A percentile compares a stretch with the other conserved stretches of the same genome.
These are phyloP conservation scores for Myriangium duriaei DNA, from an alignment of 2,329 filamentous ascomycete species.

Conservation along the genomic window DNA sequence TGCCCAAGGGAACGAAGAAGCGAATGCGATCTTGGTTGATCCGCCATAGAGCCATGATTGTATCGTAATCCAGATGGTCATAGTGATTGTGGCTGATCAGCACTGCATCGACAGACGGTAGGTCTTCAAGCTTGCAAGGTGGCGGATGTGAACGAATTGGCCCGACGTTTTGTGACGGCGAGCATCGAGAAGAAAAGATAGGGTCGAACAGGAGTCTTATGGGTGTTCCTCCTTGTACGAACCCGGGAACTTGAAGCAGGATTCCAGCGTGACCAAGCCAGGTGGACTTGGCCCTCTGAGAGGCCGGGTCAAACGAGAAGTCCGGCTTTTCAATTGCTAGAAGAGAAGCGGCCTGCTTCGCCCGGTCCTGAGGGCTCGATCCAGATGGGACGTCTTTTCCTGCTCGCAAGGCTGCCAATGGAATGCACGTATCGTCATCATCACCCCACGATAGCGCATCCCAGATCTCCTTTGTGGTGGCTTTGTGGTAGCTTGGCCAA, in stretches of 20 bases:
- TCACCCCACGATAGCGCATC: background rate
- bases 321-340: background rate
- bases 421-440: background rate
- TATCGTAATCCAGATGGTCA: conserved; percentile 39
- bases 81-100: conserved; percentile 45
- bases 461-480: background rate
- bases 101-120: conserved; percentile 54
- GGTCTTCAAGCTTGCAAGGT: conserved; percentile 55
- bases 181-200: background rate
- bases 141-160: background rate
- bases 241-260: background rate
- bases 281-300: background rate
- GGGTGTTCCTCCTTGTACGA: background rate
- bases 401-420: background rate
- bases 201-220: background rate
- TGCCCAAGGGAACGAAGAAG: conserved; percentile 31
- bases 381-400: background rate
- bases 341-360: background rate
- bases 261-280: background rate
- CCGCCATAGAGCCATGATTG: conserved; percentile 29
- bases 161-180: background rate
- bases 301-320: background rate
- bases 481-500: background rate
- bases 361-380: background rate
- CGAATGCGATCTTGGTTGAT: conserved; percentile 26